phyloP scores from a whole-genome alignment of 352 stramenopile genomes.

The Albugo laibachii region DNA sequence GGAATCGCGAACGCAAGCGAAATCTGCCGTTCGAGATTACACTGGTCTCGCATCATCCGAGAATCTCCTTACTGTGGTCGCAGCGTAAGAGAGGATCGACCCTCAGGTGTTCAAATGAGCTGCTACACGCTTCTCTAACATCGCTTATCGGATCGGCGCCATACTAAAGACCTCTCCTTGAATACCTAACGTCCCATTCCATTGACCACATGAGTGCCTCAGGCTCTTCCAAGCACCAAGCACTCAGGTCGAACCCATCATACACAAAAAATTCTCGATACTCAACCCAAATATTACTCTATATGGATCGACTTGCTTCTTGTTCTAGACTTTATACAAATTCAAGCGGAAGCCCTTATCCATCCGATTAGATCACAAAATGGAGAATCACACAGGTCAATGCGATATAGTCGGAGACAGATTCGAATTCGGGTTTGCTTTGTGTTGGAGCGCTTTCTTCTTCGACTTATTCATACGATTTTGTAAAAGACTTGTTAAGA shows the following conservation, averaged over 20 bases:
- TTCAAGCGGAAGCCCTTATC: conserved; percentile 22
- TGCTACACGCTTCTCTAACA: conserved; percentile 34
- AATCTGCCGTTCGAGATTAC: conserved; percentile 44
- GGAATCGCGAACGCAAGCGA: too few species aligned
- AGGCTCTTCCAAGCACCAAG: too few species aligned
- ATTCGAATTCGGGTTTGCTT: conserved; percentile 19
- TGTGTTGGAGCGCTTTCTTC: too few species aligned
- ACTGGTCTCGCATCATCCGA: conserved; percentile 51
- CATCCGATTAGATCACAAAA: conserved; percentile 32
- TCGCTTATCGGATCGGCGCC: conserved; percentile 48
- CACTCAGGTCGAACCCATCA: too few species aligned
- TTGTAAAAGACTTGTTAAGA: conserved; percentile 36
- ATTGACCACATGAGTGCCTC: background rate
- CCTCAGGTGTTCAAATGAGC: conserved; percentile 49
- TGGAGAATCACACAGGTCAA: conserved; percentile 36
- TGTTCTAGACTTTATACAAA: conserved; percentile 4
- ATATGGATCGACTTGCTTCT: too few species aligned
- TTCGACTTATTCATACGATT: conserved; percentile 9
- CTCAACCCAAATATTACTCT: too few species aligned
- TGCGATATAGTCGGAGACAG: conserved; percentile 44
- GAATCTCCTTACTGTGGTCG: conserved; percentile 54
- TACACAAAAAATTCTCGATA: too few species aligned
- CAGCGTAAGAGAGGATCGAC: conserved; percentile 68
- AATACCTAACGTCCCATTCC: conserved; percentile 8
- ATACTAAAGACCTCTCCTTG: conserved; percentile 61